Evolutionary conservation across 2,329 filamentous ascomycete genomes (phyloP).

Genomic region (Botrytis tulipae): DNA sequence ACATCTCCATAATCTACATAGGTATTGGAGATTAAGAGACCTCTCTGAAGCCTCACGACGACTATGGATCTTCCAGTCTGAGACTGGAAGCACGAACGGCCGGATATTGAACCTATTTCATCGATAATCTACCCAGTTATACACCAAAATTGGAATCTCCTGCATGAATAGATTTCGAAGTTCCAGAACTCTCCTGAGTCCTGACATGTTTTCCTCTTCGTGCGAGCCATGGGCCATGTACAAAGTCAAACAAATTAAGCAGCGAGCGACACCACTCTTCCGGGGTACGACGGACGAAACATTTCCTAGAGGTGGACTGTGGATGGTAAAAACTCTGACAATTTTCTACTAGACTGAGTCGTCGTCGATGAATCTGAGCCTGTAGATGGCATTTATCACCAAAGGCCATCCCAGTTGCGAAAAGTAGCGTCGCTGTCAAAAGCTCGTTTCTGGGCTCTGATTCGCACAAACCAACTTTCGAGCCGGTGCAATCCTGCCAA

Average conservation of each 20-base stretch:
- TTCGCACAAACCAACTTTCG: conserved; percentile 14
- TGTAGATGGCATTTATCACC: conserved; percentile 29
- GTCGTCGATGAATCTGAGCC: conserved; percentile 29
- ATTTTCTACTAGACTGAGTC: conserved; percentile 28
- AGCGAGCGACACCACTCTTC: conserved; percentile 17
- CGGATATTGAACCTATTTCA: conserved; percentile 32
- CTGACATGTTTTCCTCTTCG: conserved; percentile 29
- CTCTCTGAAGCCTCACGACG: conserved; percentile 7
- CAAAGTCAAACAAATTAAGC: conserved; percentile 26
- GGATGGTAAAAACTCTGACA: conserved; percentile 16
- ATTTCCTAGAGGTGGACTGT: background rate
- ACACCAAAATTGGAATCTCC: conserved; percentile 36
- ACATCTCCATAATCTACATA: conserved; percentile 14
- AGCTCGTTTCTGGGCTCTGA: conserved; percentile 14
- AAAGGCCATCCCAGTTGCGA: conserved; percentile 29
- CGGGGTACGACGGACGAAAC: conserved; percentile 14
- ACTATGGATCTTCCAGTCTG: conserved; percentile 16
- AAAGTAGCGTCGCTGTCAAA: conserved; percentile 22
- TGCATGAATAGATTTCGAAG: conserved; percentile 36
- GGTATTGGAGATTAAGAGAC: conserved; percentile 19
- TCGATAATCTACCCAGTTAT: conserved; percentile 20
- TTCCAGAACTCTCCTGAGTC: conserved; percentile 20
- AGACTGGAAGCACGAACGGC: conserved; percentile 19
- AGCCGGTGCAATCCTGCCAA: conserved; percentile 16
- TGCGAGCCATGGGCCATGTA: conserved; percentile 19